Conservation (phyloP, 2,329 filamentous ascomycete genomes). For the Colletotrichum sansevieriae region DNA sequence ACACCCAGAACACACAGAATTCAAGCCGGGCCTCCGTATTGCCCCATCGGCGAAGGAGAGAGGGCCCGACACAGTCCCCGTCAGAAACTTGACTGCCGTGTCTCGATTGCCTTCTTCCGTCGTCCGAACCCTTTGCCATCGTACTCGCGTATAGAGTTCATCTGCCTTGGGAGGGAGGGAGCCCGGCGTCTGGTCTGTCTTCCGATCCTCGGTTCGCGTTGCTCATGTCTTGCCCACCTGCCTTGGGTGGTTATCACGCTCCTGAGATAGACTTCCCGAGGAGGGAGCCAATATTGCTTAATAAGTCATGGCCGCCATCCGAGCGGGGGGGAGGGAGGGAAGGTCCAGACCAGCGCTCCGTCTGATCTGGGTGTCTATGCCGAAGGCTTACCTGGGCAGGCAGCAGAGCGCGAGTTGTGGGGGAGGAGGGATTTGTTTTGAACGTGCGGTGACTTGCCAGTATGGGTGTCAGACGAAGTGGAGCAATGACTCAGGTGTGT, state of each 20-base stretch:
- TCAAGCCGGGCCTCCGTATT: not conserved
- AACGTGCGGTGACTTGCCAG: not conserved
- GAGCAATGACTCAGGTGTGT: not conserved
- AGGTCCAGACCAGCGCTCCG: slow-evolving; percentile 11
- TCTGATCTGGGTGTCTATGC: not conserved
- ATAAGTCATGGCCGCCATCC: not conserved
- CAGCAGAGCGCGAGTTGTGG: not conserved
- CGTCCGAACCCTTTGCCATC: too few relatives aligned
- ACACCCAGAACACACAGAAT: not conserved
- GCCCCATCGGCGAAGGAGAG: not conserved
- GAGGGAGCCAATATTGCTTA: not conserved
- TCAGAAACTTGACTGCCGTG: too few relatives aligned
- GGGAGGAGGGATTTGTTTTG: not conserved
- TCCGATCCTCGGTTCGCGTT: slow-evolving; percentile 14
- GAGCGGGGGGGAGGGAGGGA: not conserved
- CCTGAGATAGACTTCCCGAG: slow-evolving; percentile 5
- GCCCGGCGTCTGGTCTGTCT: not conserved
- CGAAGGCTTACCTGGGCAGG: not conserved
- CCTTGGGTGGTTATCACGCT: too few relatives aligned
- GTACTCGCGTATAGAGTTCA: too few relatives aligned
- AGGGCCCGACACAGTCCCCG: too few relatives aligned
- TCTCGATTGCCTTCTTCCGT: too few relatives aligned
- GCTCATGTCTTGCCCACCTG: not conserved
- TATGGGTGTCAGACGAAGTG: too few relatives aligned
- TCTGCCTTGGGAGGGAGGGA: too few relatives aligned